Percentiles rank a stretch among this genome's conserved stretches.
Evolutionary conservation across 2,329 filamentous ascomycete genomes (phyloP).

Genomic region (Trichoderma citrinoviride): DNA sequence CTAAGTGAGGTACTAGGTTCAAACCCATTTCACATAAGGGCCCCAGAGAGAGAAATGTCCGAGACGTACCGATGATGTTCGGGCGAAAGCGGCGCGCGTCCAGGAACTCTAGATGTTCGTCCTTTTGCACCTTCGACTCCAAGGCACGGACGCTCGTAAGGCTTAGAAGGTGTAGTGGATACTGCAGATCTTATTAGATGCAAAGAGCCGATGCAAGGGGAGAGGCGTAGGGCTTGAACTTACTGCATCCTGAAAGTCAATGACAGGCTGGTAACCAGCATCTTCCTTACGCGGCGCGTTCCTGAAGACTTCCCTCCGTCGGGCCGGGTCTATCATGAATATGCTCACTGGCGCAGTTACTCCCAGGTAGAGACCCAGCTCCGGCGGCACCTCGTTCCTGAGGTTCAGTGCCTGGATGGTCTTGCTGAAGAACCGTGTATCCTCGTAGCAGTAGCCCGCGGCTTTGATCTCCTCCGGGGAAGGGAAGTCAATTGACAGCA

Average conservation of each 20-base stretch:
- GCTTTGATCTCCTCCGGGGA: slow-evolving; percentile 54
- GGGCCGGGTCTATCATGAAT: slow-evolving; percentile 63
- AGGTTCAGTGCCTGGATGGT: slow-evolving; percentile 55
- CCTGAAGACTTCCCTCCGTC: slow-evolving; percentile 56
- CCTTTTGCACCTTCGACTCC: slow-evolving; percentile 53
- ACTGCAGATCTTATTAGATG: slow-evolving; percentile 42
- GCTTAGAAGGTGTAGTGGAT: slow-evolving; percentile 67
- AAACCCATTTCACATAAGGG: background rate
- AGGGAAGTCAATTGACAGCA: slow-evolving; percentile 64
- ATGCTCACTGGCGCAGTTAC: slow-evolving; percentile 63
- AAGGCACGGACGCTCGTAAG: slow-evolving; percentile 62
- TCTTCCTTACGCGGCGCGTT: slow-evolving; percentile 58
- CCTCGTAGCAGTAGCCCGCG: slow-evolving; percentile 57
- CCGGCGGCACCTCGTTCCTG: slow-evolving; percentile 56
- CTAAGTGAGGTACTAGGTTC: background rate
- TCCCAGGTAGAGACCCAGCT: slow-evolving; percentile 64
- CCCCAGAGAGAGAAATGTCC: background rate
- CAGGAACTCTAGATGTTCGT: slow-evolving; percentile 48
- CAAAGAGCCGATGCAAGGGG: background rate
- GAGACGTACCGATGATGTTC: slow-evolving; percentile 62
- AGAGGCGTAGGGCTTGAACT: background rate
- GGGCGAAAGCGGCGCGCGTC: slow-evolving; percentile 65
- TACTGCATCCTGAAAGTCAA: slow-evolving; percentile 69
- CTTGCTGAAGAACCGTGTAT: slow-evolving; percentile 66
- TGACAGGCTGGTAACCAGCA: slow-evolving; percentile 61